Evolutionary conservation across 352 stramenopile species (phyloP).

Genomic region (Aphanomyces euteiches): DNA sequence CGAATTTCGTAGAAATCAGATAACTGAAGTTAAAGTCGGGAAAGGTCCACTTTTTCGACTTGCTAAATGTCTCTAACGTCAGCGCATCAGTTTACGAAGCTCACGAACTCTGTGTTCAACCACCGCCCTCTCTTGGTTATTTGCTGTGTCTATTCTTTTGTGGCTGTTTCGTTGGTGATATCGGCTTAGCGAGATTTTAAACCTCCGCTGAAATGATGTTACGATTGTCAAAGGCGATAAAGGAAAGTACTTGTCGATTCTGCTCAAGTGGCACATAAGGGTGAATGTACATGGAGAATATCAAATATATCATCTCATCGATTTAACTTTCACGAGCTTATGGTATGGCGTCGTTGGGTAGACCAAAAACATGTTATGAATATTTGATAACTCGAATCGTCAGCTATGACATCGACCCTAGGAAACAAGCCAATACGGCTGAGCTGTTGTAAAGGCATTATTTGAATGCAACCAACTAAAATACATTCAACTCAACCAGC

Average conservation of each 20-base stretch:
- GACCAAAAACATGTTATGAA: too few species aligned
- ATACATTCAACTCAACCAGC: too few species aligned
- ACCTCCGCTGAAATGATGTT: conserved; percentile 4
- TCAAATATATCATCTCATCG: conserved; percentile 9
- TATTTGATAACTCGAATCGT: too few species aligned
- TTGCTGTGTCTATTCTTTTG: background rate
- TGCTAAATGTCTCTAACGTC: background rate
- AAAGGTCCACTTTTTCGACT: too few species aligned
- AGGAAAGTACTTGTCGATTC: background rate
- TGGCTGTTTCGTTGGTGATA: background rate
- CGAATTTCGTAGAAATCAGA: too few species aligned
- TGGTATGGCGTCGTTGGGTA: too few species aligned
- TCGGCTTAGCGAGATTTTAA: conserved; percentile 5
- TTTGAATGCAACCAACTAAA: too few species aligned
- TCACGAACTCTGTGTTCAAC: background rate
- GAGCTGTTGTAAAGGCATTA: too few species aligned
- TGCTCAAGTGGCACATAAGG: background rate
- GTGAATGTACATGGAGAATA: background rate
- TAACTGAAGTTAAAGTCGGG: too few species aligned
- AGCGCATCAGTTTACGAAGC: background rate
- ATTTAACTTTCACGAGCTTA: too few species aligned
- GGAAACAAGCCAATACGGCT: too few species aligned
- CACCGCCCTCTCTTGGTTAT: background rate
- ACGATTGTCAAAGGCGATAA: background rate
- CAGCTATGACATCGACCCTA: too few species aligned